phyloP scores from a whole-genome alignment of 352 stramenopile species.

The Pythium volutum region DNA sequence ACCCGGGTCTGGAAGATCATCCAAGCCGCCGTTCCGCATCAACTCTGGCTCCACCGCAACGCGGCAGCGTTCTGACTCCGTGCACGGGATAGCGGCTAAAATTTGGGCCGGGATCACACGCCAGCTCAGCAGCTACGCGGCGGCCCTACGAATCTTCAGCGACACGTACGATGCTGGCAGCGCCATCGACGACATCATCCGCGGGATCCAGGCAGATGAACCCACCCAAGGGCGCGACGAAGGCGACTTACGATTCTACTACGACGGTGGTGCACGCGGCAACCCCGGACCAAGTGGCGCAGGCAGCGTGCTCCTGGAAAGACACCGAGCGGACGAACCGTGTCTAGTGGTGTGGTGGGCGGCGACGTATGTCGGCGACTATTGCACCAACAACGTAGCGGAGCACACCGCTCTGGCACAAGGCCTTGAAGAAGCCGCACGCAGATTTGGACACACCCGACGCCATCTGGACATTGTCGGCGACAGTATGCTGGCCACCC shows the following conservation, averaged over 20 bases:
- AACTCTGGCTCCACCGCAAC: slow-evolving; percentile 3
- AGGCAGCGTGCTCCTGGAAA: slow-evolving; percentile 1
- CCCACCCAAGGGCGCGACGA: not conserved
- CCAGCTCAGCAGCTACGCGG: not conserved
- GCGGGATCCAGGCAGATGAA: too few relatives aligned
- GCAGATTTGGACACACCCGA: not conserved
- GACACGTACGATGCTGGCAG: not conserved
- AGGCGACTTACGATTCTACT: not conserved
- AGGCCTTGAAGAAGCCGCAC: not conserved
- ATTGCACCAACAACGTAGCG: slow-evolving; percentile 3
- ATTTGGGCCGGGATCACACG: not conserved
- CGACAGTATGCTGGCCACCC: slow-evolving; percentile 3
- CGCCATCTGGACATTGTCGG: not conserved
- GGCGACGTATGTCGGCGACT: not conserved
- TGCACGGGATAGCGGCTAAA: not conserved
- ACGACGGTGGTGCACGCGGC: slow-evolving; percentile 10
- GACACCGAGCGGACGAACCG: not conserved
- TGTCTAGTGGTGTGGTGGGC: slow-evolving; percentile 6
- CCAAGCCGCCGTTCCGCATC: not conserved
- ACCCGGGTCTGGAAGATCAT: not conserved
- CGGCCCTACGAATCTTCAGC: not conserved
- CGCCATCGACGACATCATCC: too few relatives aligned
- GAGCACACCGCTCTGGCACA: not conserved
- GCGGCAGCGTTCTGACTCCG: not conserved
- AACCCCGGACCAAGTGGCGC: too few relatives aligned